These are phyloP conservation scores for Globisporangium sylvaticum DNA, from an alignment of 352 stramenopile genomes.

Conservation along the genomic window DNA sequence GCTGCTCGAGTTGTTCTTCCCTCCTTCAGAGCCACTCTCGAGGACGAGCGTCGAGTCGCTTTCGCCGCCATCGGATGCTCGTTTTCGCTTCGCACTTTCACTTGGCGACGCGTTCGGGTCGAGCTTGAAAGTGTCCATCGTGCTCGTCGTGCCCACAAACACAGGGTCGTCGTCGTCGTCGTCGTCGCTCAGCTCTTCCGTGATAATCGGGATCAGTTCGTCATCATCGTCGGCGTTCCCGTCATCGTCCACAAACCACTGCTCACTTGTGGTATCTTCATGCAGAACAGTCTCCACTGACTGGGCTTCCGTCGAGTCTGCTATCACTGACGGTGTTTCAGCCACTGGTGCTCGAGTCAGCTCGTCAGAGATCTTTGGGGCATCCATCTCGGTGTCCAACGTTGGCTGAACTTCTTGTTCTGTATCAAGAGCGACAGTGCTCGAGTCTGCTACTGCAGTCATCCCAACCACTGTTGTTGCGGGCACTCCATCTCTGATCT, in stretches of 20 bases:
- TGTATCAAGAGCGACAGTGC: too few relatives aligned
- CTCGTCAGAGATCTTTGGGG: neutral
- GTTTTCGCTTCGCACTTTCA: conserved; percentile 10
- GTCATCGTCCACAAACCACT: conserved; percentile 17
- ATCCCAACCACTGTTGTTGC: neutral
- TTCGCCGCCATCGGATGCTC: conserved; percentile 13
- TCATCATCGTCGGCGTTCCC: conserved; percentile 4
- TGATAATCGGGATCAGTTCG: conserved; percentile 10
- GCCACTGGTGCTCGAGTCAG: too few relatives aligned
- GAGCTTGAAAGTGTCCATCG: neutral
- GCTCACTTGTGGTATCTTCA: conserved; percentile 2
- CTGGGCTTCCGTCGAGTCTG: neutral
- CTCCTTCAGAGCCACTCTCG: conserved; percentile 6
- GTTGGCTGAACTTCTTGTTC: neutral
- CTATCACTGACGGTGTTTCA: neutral
- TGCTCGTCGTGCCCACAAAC: conserved; percentile 9
- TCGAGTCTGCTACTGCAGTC: too few relatives aligned
- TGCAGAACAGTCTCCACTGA: neutral
- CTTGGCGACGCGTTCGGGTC: neutral
- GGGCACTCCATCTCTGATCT: neutral
- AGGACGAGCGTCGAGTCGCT: conserved; percentile 31
- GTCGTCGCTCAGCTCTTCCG: conserved; percentile 8
- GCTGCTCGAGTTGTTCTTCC: conserved; percentile 21
- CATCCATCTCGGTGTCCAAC: neutral
- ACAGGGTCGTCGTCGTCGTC: conserved; percentile 15